These are phyloP conservation scores for Penstemon barbatus DNA, from an alignment of 257 asterid species.

Conservation along the genomic window DNA sequence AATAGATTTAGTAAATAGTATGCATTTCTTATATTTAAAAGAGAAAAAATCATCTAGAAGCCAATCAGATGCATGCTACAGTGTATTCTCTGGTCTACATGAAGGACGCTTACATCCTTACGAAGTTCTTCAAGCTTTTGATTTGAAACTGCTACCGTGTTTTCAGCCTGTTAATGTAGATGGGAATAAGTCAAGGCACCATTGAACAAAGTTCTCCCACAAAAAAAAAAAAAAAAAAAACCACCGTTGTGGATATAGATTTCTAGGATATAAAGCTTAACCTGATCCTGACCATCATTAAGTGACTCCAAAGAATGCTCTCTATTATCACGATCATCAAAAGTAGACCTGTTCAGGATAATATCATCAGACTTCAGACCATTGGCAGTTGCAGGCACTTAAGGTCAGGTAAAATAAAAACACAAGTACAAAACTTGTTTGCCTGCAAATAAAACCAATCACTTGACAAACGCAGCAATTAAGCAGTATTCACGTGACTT, in stretches of 20 bases:
- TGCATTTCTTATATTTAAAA: not conserved
- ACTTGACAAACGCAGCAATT: not conserved
- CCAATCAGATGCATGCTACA: slow-evolving; percentile 21
- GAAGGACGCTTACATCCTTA: slow-evolving; percentile 50
- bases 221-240: not conserved
- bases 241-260: slow-evolving; percentile 15
- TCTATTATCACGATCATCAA: slow-evolving; percentile 46
- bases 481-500: slow-evolving; percentile 8
- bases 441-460: slow-evolving; percentile 1
- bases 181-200: slow-evolving; percentile 21
- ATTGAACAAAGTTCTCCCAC: not conserved
- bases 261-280: slow-evolving; percentile 31
- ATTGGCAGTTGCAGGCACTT: slow-evolving; percentile 25
- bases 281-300: slow-evolving; percentile 55
- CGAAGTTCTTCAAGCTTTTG: slow-evolving; percentile 72
- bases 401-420: slow-evolving; percentile 14
- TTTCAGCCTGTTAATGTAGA: slow-evolving; percentile 45
- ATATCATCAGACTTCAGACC: not conserved
- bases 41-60: not conserved
- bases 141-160: slow-evolving; percentile 47
- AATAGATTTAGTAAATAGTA: not conserved
- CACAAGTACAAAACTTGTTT: slow-evolving; percentile 1
- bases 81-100: slow-evolving; percentile 5
- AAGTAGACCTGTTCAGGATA: slow-evolving; percentile 49
- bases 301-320: slow-evolving; percentile 58